phyloP scores from a whole-genome alignment of 306 rosid genomes.

The Sicyos edulis region DNA sequence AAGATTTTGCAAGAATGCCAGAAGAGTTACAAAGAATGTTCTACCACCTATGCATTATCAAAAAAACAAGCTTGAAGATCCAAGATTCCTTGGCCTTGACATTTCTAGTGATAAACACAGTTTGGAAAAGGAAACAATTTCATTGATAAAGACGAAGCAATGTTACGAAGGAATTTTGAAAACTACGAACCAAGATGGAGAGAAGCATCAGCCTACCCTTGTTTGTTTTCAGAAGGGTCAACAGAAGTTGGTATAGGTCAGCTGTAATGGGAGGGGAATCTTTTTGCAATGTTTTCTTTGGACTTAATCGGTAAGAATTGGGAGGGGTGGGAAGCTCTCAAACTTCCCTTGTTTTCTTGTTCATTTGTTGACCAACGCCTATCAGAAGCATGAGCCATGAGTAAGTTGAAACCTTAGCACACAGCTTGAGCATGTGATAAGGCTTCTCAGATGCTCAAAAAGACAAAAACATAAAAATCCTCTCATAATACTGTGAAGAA shows the following conservation, averaged over 20 bases:
- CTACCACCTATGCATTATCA: too few relatives aligned
- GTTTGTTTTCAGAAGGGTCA: too few relatives aligned
- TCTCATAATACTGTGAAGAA: background rate
- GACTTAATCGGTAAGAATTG: background rate
- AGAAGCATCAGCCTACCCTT: too few relatives aligned
- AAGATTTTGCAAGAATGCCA: too few relatives aligned
- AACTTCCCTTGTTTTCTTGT: background rate
- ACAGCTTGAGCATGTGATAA: background rate
- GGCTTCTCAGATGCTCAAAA: background rate
- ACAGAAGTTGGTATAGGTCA: background rate
- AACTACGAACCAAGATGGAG: too few relatives aligned
- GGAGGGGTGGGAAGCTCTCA: background rate
- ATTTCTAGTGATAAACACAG: too few relatives aligned
- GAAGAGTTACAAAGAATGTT: too few relatives aligned
- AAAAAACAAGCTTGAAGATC: too few relatives aligned
- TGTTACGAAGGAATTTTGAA: too few relatives aligned
- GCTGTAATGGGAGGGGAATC: background rate
- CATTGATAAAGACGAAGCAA: too few relatives aligned
- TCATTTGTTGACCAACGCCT: background rate
- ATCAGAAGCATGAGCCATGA: slow-evolving; percentile 1
- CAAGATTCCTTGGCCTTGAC: too few relatives aligned
- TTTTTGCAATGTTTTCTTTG: background rate
- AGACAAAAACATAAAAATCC: slow-evolving; percentile 7
- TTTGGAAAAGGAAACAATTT: too few relatives aligned
- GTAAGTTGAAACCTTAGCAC: background rate